phyloP scores from a whole-genome alignment of 352 stramenopile genomes.

The Phytophthora macrochlamydospora region DNA sequence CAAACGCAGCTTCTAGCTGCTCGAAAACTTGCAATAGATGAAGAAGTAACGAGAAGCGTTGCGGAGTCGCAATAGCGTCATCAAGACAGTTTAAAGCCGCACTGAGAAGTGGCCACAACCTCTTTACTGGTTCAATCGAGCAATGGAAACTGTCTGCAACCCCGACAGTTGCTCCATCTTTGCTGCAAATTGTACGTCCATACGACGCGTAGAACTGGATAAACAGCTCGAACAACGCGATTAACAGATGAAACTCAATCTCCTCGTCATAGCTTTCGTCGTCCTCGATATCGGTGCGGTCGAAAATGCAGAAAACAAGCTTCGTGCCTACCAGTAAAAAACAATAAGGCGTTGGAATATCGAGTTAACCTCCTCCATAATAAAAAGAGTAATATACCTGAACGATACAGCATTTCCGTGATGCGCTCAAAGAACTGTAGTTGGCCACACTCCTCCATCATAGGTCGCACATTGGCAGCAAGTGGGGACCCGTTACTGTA shows the following conservation, averaged over 20 bases:
- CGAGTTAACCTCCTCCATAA: too few species aligned
- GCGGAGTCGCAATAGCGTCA: constrained; percentile 52
- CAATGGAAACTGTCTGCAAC: constrained; percentile 41
- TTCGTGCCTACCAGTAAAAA: constrained; percentile 40
- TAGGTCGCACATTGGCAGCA: constrained; percentile 14
- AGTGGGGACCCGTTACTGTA: constrained; percentile 33
- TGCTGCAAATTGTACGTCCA: constrained; percentile 33
- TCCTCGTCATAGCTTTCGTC: constrained; percentile 80
- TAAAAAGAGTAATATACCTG: constrained; percentile 25
- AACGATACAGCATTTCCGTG: constrained; percentile 44
- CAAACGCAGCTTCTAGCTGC: constrained; percentile 49
- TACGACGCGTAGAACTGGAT: constrained; percentile 66
- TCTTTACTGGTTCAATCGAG: constrained; percentile 44
- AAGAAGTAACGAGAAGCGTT: constrained; percentile 71
- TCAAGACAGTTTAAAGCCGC: constrained; percentile 49
- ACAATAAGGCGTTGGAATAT: too few species aligned
- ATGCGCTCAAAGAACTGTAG: constrained; percentile 46
- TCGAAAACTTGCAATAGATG: constrained; percentile 71
- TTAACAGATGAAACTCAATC: constrained; percentile 68
- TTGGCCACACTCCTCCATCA: constrained; percentile 29
- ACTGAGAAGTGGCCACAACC: constrained; percentile 55
- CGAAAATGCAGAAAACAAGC: constrained; percentile 72
- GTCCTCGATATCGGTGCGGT: constrained; percentile 70
- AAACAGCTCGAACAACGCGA: constrained; percentile 60
- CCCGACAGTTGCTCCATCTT: constrained; percentile 6